These are phyloP conservation scores for Penicillium frequentans DNA, from an alignment of 2,329 filamentous ascomycete genomes.

Conservation along the genomic window DNA sequence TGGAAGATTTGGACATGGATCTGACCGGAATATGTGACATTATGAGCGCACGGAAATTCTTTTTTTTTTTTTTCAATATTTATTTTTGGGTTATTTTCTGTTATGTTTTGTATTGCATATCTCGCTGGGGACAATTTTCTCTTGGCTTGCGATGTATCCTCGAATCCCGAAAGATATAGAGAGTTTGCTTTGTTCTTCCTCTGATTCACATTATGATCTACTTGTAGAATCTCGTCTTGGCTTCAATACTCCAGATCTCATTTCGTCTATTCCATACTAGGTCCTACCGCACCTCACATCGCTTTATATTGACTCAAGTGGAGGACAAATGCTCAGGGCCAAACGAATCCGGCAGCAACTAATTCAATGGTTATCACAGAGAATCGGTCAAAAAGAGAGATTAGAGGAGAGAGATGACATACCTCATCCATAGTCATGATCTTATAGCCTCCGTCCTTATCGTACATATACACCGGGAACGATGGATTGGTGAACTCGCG, in stretches of 20 bases:
- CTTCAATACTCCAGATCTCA: background rate
- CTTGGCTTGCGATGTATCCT: background rate
- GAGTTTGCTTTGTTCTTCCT: background rate
- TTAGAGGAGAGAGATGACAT: conserved; percentile 7
- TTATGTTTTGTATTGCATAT: background rate
- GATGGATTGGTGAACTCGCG: conserved; percentile 70
- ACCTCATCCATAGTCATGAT: conserved; percentile 42
- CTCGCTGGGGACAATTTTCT: background rate
- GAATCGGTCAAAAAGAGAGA: background rate
- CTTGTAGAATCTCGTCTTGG: background rate
- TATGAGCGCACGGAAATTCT: conserved; percentile 15
- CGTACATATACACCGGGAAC: conserved; percentile 88
- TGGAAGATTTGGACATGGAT: background rate
- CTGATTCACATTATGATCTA: background rate
- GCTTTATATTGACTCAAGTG: background rate
- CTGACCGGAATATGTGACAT: conserved; percentile 19
- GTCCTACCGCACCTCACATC: background rate
- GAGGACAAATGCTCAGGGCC: conserved; percentile 47
- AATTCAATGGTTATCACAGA: background rate
- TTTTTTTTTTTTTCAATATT: background rate
- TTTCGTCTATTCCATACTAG: background rate
- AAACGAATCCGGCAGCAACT: conserved; percentile 70
- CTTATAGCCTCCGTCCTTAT: conserved; percentile 67
- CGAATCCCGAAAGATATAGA: background rate
- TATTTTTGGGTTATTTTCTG: conserved; percentile 1